Evolutionary conservation across 345 rosid species (phyloP), one percentile per base, ranked within the genome.

Genomic region (Mallotus nudiflorus): DNA sequence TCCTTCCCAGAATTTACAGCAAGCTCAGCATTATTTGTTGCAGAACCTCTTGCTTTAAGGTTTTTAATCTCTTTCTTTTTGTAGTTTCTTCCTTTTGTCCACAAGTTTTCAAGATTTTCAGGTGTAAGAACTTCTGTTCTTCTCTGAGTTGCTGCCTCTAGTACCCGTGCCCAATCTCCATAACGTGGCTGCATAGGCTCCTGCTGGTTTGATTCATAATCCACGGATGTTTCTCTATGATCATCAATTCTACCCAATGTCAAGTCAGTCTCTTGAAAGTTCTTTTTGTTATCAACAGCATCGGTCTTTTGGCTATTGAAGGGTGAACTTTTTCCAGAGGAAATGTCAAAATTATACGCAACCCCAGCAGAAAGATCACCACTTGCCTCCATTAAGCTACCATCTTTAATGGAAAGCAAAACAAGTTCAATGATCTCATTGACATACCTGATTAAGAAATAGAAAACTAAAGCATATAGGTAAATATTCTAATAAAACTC

Each of bases 71-170:
- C 97, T 76, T 85, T 89, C 84, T 65, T 88, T 78, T 87, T 91
- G 73, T 92, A 91, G 75, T 91, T 85, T 80, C 93, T 89, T 84
- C 99, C 99, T 84, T 86, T 92, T 1, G 98, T 84, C 98, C 99
- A 96, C 98, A 96, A 83, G 75, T 91, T 92, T 70, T 96, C 99
- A 69, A 96, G 98, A 86, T 96, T 96, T 82, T 96, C 97, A 65
- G 99, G 99, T 22, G 86, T 69, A 72, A 96, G 98, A 87, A 96
- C 82, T 87, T 96, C 97, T 27, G 96, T 83, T 88, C 97, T 89
- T 76, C 96, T 91, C 76, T 92, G 93, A 28, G 95, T 89, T 11
- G 92, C 96, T 2, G 86, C 95, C 83, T 92, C 96, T 62, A 91
- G 85, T 73, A 72, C 56, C 73, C 85, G 83, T 67, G 95, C 96